Conservation (phyloP, 1,284 basidiomycete genomes). For the Coriolopsis trogii region DNA sequence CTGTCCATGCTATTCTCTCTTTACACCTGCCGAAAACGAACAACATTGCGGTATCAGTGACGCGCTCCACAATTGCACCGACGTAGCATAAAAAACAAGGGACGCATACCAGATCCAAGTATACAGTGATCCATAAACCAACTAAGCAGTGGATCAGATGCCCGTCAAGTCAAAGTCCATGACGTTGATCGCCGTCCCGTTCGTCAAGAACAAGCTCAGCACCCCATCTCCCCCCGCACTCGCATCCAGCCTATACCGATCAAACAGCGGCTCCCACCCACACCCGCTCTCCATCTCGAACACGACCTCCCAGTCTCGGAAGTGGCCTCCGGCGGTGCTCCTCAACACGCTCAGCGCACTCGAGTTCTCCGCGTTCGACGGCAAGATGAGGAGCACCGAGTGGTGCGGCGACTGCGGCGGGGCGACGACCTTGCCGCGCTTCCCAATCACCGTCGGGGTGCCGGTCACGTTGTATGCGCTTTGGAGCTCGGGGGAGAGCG, state of each 20-base stretch:
- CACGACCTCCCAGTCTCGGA: slow-evolving; percentile 40
- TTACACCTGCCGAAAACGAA: too few relatives aligned
- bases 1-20: too few relatives aligned
- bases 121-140: too few relatives aligned
- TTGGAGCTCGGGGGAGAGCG: slow-evolving; percentile 30
- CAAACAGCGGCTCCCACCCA: slow-evolving; percentile 42
- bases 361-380: slow-evolving; percentile 42
- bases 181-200: slow-evolving; percentile 39
- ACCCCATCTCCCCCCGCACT: slow-evolving; percentile 32
- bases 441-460: slow-evolving; percentile 45
- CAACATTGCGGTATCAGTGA: too few relatives aligned
- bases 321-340: slow-evolving; percentile 38
- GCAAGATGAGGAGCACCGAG: slow-evolving; percentile 39
- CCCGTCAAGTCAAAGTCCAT: slow-evolving; percentile 34
- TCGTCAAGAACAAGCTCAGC: slow-evolving; percentile 41
- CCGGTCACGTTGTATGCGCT: slow-evolving; percentile 41
- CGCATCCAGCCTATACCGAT: slow-evolving; percentile 36
- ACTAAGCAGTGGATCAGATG: slow-evolving; percentile 10
- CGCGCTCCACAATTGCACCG: too few relatives aligned
- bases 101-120: too few relatives aligned
- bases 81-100: too few relatives aligned
- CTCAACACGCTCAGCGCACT: slow-evolving; percentile 39
- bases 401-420: slow-evolving; percentile 20
- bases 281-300: slow-evolving; percentile 40
- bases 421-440: slow-evolving; percentile 43